Percentiles rank a stretch among this genome's conserved stretches.
Evolutionary conservation across 2,329 filamentous ascomycete species (phyloP).

Genomic region (Fusarium brevicatenulatum): DNA sequence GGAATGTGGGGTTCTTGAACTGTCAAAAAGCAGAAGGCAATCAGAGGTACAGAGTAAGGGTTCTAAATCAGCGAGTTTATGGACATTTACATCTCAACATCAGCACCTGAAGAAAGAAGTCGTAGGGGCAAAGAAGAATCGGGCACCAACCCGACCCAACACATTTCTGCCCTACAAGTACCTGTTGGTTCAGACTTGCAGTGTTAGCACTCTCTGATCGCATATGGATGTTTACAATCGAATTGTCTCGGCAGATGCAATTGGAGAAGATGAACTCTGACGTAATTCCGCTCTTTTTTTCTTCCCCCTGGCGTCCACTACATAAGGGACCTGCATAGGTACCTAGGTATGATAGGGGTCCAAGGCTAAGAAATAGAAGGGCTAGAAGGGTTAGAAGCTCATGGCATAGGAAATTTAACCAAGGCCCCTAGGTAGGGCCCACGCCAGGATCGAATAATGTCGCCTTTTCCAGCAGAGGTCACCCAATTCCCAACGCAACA

Average conservation of each 20-base stretch:
- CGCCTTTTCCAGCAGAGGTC: neutral
- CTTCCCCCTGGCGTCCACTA: neutral
- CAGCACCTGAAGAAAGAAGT: neutral
- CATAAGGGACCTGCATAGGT: too few relatives aligned
- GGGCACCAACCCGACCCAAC: neutral
- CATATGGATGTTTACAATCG: neutral
- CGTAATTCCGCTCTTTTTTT: slow-evolving; percentile 21
- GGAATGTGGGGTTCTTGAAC: slow-evolving; percentile 13
- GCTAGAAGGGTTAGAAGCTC: neutral
- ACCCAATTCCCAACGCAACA: slow-evolving; percentile 11
- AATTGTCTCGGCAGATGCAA: slow-evolving; percentile 3
- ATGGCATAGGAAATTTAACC: neutral
- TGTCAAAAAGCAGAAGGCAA: neutral
- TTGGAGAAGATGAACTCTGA: slow-evolving; percentile 18
- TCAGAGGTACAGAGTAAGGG: neutral
- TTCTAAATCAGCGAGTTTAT: neutral
- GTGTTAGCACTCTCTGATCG: neutral
- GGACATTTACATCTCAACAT: neutral
- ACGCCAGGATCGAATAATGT: neutral
- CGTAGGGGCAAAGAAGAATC: neutral
- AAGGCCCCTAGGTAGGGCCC: neutral
- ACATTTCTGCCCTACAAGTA: neutral
- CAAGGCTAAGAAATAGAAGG: slow-evolving; percentile 1
- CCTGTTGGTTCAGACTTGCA: neutral
- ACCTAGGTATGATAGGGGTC: slow-evolving; percentile 8